phyloP scores from a whole-genome alignment of 805 yeast genomes.

The Candida berthetii region DNA sequence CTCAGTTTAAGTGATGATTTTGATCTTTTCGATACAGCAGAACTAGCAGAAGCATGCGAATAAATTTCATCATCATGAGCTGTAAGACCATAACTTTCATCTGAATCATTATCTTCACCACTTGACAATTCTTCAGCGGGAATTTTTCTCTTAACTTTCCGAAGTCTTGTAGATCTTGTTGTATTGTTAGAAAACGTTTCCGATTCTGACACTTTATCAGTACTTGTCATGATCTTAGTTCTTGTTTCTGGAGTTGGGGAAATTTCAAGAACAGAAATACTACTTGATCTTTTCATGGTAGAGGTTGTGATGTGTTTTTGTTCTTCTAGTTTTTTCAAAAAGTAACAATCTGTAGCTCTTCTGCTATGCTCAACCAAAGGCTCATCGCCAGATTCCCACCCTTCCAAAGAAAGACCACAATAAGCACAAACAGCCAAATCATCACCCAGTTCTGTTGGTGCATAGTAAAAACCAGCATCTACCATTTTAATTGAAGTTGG shows the following conservation, averaged over 20 bases:
- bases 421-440: constrained; percentile 58
- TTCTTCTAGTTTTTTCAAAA: constrained; percentile 9
- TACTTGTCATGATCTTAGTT: no score
- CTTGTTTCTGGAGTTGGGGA: no score
- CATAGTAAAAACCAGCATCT: constrained; percentile 59
- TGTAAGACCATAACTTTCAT: constrained; percentile 18
- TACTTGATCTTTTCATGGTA: not conserved
- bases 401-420: constrained; percentile 59
- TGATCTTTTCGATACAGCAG: not conserved
- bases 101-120: constrained; percentile 1
- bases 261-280: no score
- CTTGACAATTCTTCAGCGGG: not conserved
- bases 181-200: not conserved
- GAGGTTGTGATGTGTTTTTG: not conserved
- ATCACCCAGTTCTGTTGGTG: constrained; percentile 39
- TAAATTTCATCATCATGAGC: constrained; percentile 11
- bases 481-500: constrained; percentile 40
- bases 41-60: constrained; percentile 13
- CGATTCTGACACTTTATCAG: no score
- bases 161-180: not conserved
- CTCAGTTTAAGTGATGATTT: constrained; percentile 1
- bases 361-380: constrained; percentile 54
- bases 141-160: not conserved
- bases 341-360: constrained; percentile 34
- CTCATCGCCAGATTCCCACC: constrained; percentile 66